Conservation (phyloP, 495 filamentous ascomycete species). For the Penicillium chermesinum region DNA sequence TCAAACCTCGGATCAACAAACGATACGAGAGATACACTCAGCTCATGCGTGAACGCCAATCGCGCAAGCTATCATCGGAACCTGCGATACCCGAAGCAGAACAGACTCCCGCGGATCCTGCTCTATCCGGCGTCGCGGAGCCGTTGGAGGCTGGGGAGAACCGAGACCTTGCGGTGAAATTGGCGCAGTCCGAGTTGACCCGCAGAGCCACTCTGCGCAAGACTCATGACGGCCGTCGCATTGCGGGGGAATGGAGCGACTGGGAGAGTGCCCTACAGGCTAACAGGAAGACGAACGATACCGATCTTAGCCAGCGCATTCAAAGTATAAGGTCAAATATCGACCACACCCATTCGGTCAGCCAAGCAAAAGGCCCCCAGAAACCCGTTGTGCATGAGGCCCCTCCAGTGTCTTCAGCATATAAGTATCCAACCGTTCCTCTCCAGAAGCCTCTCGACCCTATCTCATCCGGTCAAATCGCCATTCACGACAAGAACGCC, state of each 20-base stretch:
- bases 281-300: constrained; percentile 22
- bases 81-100: constrained; percentile 11
- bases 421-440: constrained; percentile 53
- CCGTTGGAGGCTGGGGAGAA: constrained; percentile 66
- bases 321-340: constrained; percentile 39
- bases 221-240: constrained; percentile 49
- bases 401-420: constrained; percentile 20
- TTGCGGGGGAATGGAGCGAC: constrained; percentile 59
- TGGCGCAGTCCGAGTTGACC: constrained; percentile 69
- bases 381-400: constrained; percentile 12
- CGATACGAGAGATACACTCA: constrained; percentile 57
- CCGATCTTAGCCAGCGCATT: constrained; percentile 44
- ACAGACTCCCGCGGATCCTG: constrained; percentile 30
- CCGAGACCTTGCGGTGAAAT: constrained; percentile 68
- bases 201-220: constrained; percentile 59
- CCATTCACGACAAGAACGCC: constrained; percentile 19
- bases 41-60: constrained; percentile 46
- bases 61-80: constrained; percentile 24
- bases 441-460: constrained; percentile 34
- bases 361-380: constrained; percentile 3
- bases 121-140: constrained; percentile 36
- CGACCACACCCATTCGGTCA: constrained; percentile 18
- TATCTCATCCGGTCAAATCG: constrained; percentile 14
- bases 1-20: constrained; percentile 64
- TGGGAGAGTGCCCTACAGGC: constrained; percentile 44